Percentiles rank a stretch among this genome's conserved stretches.
These are phyloP conservation scores for Madurella fahalii DNA, from an alignment of 2,329 filamentous ascomycete species.

Conservation along the genomic window DNA sequence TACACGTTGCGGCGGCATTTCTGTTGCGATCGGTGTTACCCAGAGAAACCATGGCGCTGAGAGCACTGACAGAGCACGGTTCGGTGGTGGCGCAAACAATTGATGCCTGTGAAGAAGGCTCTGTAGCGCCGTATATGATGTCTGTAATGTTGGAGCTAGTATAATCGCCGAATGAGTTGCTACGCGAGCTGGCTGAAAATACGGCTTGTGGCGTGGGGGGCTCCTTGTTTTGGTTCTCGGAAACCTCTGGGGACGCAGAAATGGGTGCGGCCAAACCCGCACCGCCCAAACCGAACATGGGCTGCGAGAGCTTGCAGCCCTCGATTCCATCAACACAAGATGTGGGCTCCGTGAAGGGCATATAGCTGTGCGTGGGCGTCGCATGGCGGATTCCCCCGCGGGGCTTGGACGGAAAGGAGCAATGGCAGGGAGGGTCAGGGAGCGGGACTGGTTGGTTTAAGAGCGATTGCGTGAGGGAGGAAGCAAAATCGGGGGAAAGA, in stretches of 20 bases:
- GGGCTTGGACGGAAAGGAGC: conserved; percentile 36
- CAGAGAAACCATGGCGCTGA: not conserved
- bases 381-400: conserved; percentile 41
- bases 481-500: conserved; percentile 37
- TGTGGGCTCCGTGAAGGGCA: conserved; percentile 19
- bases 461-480: conserved; percentile 45
- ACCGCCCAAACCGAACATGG: conserved; percentile 31
- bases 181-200: conserved; percentile 31
- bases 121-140: conserved; percentile 16
- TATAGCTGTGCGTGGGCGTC: conserved; percentile 19
- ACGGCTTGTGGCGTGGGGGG: conserved; percentile 30
- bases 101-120: conserved; percentile 18
- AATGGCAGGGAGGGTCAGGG: conserved; percentile 31
- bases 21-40: not conserved
- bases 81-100: not conserved
- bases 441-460: conserved; percentile 45
- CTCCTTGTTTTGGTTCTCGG: conserved; percentile 21
- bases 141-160: conserved; percentile 32
- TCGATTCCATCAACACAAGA: conserved; percentile 29
- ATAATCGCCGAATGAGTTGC: conserved; percentile 30
- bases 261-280: conserved; percentile 6
- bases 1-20: conserved; percentile 41
- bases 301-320: conserved; percentile 40
- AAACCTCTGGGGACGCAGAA: not conserved
- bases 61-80: conserved; percentile 5